Evolutionary conservation across 176 grass and related monocot species (phyloP).

Genomic region (Oryza brachyantha): DNA sequence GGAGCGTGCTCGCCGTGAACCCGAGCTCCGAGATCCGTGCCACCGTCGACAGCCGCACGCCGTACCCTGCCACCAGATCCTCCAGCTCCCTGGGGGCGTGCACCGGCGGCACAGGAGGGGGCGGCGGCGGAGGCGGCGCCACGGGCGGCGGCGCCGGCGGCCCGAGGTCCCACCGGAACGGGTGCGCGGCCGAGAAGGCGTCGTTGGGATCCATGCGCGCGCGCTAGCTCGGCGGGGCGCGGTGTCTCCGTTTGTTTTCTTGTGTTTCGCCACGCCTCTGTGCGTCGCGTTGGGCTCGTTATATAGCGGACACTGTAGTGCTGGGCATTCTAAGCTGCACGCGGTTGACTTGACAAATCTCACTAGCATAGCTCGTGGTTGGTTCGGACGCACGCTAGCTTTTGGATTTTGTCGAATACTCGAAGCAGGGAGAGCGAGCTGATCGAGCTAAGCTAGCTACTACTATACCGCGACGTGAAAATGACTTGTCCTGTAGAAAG

Average conservation of each 20-base stretch:
- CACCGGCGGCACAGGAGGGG: neutral
- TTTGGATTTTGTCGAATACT: neutral
- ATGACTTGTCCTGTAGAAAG: slow-evolving; percentile 56
- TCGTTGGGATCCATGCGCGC: slow-evolving; percentile 50
- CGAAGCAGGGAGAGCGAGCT: slow-evolving; percentile 24
- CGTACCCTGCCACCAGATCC: slow-evolving; percentile 53
- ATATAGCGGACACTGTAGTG: slow-evolving; percentile 40
- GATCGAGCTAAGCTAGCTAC: too few species aligned
- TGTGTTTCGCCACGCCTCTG: neutral
- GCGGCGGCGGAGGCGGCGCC: neutral
- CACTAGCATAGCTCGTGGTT: neutral
- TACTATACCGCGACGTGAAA: slow-evolving; percentile 26
- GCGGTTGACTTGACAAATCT: slow-evolving; percentile 45
- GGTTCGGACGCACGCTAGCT: neutral
- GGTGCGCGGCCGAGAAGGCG: slow-evolving; percentile 59
- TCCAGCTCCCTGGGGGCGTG: slow-evolving; percentile 48
- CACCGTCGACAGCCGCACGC: slow-evolving; percentile 53
- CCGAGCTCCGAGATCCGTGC: slow-evolving; percentile 54
- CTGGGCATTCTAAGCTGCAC: neutral
- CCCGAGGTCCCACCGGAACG: slow-evolving; percentile 60
- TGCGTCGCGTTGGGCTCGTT: neutral
- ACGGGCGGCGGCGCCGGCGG: slow-evolving; percentile 31
- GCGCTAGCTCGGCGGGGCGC: neutral
- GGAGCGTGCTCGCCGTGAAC: slow-evolving; percentile 56
- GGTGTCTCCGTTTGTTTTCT: neutral